Percentiles rank a stretch among this genome's conserved stretches.
These are phyloP conservation scores for Kazachstania sp. DNA, from an alignment of 1,139 yeast genomes.

Conservation along the genomic window DNA sequence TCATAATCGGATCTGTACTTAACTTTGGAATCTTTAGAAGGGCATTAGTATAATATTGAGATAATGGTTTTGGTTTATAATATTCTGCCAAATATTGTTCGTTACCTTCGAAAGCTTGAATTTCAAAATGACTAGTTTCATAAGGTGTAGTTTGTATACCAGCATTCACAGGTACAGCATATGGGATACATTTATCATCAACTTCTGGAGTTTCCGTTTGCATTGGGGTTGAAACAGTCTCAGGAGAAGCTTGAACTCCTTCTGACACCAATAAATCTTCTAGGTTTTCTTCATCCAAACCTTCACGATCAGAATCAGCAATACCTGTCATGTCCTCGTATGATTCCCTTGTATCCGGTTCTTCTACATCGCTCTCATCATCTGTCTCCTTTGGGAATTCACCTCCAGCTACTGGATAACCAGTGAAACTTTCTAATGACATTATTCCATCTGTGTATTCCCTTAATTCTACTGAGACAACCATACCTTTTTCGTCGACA, in stretches of 20 bases:
- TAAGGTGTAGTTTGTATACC: conserved; percentile 26
- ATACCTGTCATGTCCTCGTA: conserved; percentile 17
- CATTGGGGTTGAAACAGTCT: not conserved
- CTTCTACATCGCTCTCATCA: not conserved
- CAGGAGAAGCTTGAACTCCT: not conserved
- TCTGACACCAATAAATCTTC: not conserved
- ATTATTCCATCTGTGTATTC: not conserved
- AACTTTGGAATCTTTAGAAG: conserved; percentile 7
- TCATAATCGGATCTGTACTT: conserved; percentile 23
- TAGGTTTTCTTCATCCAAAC: conserved; percentile 6
- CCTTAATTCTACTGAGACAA: no score
- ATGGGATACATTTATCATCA: conserved; percentile 4
- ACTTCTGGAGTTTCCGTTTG: conserved; percentile 8
- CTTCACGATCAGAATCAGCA: conserved; percentile 11
- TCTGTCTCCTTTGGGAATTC: not conserved
- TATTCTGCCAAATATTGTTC: conserved; percentile 30
- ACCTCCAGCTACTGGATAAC: not conserved
- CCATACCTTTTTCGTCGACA: not conserved
- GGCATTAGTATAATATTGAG: conserved; percentile 20
- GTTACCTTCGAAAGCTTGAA: conserved; percentile 35
- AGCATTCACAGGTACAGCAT: conserved; percentile 9
- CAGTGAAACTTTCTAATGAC: not conserved
- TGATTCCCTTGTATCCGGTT: conserved; percentile 7
- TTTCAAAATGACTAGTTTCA: conserved; percentile 12
- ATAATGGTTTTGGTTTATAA: conserved; percentile 17